Conservation (phyloP, 306 rosid species). For the Casuarina glauca region DNA sequence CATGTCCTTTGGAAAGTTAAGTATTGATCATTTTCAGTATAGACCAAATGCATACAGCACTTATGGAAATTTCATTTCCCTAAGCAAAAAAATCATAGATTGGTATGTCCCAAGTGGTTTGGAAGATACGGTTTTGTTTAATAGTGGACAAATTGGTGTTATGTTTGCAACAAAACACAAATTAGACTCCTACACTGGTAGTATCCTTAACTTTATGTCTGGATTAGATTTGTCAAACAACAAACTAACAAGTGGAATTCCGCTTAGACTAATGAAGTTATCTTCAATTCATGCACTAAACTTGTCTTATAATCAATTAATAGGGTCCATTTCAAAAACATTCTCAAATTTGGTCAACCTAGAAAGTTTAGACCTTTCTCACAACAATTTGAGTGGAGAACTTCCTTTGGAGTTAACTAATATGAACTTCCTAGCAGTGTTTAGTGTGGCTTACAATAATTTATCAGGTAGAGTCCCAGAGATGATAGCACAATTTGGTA, state of each 20-base stretch:
- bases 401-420: not conserved
- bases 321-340: not conserved
- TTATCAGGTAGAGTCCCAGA: conserved; percentile 5
- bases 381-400: conserved; percentile 14
- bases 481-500: not conserved
- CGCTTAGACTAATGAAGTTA: not conserved
- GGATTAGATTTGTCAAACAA: conserved; percentile 19
- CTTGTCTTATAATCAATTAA: conserved; percentile 16
- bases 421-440: not conserved
- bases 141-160: not conserved
- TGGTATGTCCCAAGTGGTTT: too few species aligned
- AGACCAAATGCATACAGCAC: too few species aligned
- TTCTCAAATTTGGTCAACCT: not conserved
- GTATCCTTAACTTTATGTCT: not conserved
- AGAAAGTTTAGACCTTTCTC: conserved; percentile 22
- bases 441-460: conserved; percentile 19
- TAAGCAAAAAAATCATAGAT: too few species aligned
- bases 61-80: too few species aligned
- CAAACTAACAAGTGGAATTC: conserved; percentile 4
- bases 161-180: not conserved
- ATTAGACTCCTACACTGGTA: not conserved
- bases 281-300: not conserved
- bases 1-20: not conserved
- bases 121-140: fast-evolving
- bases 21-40: not conserved